These are phyloP conservation scores for Aspergillus awamori DNA, from an alignment of 2,329 filamentous ascomycete species.

Conservation along the genomic window DNA sequence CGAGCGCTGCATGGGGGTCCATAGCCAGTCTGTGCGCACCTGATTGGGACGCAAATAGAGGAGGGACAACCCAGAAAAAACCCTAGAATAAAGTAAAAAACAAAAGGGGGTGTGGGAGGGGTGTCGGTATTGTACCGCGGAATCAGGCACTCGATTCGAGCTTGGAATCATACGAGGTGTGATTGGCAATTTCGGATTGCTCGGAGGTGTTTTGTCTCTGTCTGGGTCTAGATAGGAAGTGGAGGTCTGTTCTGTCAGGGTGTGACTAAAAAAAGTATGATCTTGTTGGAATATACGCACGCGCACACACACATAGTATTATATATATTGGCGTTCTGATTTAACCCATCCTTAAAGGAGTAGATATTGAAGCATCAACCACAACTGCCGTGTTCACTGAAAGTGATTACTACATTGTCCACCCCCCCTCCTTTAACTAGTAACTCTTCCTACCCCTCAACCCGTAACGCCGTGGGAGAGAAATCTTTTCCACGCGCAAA, in stretches of 20 bases:
- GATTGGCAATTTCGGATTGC: not conserved
- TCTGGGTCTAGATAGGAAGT: not conserved
- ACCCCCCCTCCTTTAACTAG: not conserved
- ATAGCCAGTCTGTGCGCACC: constrained; percentile 15
- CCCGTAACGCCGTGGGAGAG: not conserved
- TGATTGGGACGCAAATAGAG: constrained; percentile 4
- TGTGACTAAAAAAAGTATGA: constrained; percentile 3
- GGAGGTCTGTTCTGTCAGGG: not conserved
- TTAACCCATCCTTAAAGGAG: no score
- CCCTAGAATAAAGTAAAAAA: not conserved
- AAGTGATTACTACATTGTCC: not conserved
- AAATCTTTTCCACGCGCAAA: not conserved
- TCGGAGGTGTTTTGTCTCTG: not conserved
- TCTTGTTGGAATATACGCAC: not conserved
- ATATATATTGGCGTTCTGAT: not conserved
- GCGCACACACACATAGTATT: not conserved
- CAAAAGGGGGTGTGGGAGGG: not conserved
- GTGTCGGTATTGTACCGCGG: not conserved
- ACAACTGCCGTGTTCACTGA: not conserved
- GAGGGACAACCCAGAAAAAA: no score
- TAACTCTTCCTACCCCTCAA: no score
- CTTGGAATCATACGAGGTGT: not conserved
- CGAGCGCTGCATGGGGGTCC: constrained; percentile 7
- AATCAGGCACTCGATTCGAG: not conserved
- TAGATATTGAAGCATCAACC: not conserved